These are phyloP conservation scores for Meyerozyma athensensis DNA, from an alignment of 1,139 yeast species.

Conservation along the genomic window DNA sequence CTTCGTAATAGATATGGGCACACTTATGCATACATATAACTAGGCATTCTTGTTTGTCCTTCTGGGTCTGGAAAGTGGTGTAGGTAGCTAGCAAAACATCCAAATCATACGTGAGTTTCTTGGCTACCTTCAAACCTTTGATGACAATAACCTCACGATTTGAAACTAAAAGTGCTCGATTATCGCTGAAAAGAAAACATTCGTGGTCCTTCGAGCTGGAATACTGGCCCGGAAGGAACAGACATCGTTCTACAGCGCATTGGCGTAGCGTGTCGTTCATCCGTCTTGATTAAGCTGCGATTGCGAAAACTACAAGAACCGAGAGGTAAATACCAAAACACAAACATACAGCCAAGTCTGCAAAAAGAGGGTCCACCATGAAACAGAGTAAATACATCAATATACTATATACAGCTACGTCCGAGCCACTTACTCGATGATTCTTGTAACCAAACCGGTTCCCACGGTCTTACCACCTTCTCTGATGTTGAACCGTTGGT, in stretches of 20 bases:
- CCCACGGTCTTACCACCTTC: conserved; percentile 99
- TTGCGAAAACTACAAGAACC: conserved; percentile 15
- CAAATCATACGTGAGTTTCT: conserved; percentile 47
- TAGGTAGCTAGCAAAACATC: conserved; percentile 47
- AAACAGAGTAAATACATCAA: conserved; percentile 2
- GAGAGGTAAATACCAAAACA: conserved; percentile 14
- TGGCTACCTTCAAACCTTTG: conserved; percentile 41
- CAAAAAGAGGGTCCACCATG: no score
- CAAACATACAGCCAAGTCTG: conserved; percentile 3
- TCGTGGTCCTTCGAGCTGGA: conserved; percentile 14
- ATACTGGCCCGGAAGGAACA: conserved; percentile 13
- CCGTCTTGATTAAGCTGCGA: no score
- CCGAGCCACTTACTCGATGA: conserved; percentile 52
- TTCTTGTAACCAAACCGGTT: conserved; percentile 95
- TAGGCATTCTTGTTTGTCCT: conserved; percentile 24
- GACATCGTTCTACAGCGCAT: conserved; percentile 12
- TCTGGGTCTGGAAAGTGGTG: conserved; percentile 30
- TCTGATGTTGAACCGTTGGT: conserved; percentile 98
- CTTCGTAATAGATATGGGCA: conserved; percentile 52
- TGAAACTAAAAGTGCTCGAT: conserved; percentile 26
- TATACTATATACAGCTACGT: conserved; percentile 6
- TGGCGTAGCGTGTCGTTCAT: conserved; percentile 14
- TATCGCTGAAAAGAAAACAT: conserved; percentile 22
- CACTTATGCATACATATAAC: conserved; percentile 49
- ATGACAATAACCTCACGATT: conserved; percentile 18